Conservation (phyloP, 1,284 basidiomycete species). For the Tilletia walkeri region DNA sequence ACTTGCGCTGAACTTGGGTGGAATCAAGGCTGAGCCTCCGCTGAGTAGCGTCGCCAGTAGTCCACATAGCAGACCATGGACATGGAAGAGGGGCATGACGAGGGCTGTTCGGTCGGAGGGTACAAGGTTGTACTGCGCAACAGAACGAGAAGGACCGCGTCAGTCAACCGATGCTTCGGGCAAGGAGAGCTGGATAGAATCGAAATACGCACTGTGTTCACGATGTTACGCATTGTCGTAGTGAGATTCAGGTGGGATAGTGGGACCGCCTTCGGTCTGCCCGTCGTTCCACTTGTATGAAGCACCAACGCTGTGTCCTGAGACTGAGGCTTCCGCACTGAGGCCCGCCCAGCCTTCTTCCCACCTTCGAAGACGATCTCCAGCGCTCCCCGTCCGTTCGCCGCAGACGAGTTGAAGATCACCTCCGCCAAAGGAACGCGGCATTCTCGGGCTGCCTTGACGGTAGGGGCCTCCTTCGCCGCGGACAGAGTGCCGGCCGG, state of each 20-base stretch:
- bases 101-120: slow-evolving; percentile 58
- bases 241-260: slow-evolving; percentile 65
- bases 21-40: slow-evolving; percentile 66
- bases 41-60: slow-evolving; percentile 65
- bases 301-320: slow-evolving; percentile 62
- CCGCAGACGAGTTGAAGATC: slow-evolving; percentile 36
- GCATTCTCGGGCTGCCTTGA: slow-evolving; percentile 37
- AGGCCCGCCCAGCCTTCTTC: slow-evolving; percentile 12
- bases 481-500: slow-evolving; percentile 42
- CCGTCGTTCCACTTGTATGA: slow-evolving; percentile 66
- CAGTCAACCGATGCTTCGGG: neutral
- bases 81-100: slow-evolving; percentile 72
- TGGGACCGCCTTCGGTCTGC: slow-evolving; percentile 62
- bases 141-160: neutral
- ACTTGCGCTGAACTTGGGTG: slow-evolving; percentile 63
- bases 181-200: neutral
- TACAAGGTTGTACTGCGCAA: slow-evolving; percentile 61
- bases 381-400: slow-evolving; percentile 28
- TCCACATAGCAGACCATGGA: slow-evolving; percentile 67
- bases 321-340: slow-evolving; percentile 30
- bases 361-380: slow-evolving; percentile 35
- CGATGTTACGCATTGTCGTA: slow-evolving; percentile 63
- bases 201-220: slow-evolving; percentile 24
- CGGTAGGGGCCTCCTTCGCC: slow-evolving; percentile 25
- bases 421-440: slow-evolving; percentile 50